Base-by-base conservation (phyloP, 1,284 basidiomycete genomes). In the Cerioporus squamosus region DNA sequence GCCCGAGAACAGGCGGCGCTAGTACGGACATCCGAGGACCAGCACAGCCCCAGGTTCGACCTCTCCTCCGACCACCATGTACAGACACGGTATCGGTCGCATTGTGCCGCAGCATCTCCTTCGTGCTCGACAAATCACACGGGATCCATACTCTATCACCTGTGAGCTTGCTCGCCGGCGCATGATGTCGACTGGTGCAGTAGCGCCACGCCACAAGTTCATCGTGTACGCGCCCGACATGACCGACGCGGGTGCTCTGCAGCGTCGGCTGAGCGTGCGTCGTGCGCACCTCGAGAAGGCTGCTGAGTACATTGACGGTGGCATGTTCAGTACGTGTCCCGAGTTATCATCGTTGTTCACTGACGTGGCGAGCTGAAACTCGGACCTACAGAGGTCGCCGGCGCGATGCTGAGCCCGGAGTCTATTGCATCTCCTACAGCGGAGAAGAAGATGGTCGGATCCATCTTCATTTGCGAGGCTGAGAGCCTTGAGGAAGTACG, bases 211-310 rank as follows among this genome's bases (percentile, higher is more conserved):
- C 26, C 66, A 73, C 47, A 66, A 64, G 22, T 79, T 77, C 61
- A 53, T 76, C 38, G 73, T 78, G 6, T 79, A 73, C 50, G 75
- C 75, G 9, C 77, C 77, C 1, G 78, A 79, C 66, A 74, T 68
- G 61, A 69, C 68, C 17, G 74, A 75, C 51, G 65, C 70, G 3
- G 76, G 68, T 2, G 70, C 71, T 6, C 65, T 74, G 36, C 65
- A 70, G 42, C 71, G 74, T 10, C 70, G 78, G 5, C 55, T 77
- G 55, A 56, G 62, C 20, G 74, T 77, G 15, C 68, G 78, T 9
- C 59, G 63, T 18, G 29, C 62, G 40, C 78, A 79, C 53, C 53
- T 79, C 24, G 64, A 64, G 36, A 66, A 66, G 15, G 72, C 68
- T 22, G 59, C 55, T 17, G 43, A 50, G 23, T 55, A 70, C 39